Evolutionary conservation across 768 basidiomycete genomes (phyloP).

Genomic region (Punctularia strigosozonata): DNA sequence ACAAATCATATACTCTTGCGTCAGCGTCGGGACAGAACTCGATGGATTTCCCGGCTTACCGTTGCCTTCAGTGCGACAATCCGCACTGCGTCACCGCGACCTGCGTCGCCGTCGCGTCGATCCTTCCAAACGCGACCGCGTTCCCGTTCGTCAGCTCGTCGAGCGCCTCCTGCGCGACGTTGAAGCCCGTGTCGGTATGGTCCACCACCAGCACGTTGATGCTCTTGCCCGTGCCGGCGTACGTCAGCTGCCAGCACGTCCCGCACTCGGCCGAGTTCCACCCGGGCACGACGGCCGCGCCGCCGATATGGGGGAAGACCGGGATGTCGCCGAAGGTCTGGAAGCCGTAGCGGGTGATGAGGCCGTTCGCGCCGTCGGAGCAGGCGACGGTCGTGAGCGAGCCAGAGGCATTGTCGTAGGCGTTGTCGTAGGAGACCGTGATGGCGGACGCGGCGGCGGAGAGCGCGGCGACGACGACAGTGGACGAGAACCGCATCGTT

Average conservation of each 20-base stretch:
- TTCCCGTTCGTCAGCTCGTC: conserved; percentile 17
- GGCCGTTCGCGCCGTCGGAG: conserved; percentile 12
- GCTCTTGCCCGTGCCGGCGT: conserved; percentile 23
- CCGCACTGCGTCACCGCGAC: conserved; percentile 14
- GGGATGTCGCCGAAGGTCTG: conserved; percentile 41
- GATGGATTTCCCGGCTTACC: too few species aligned
- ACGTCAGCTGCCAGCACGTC: conserved; percentile 49
- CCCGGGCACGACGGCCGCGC: conserved; percentile 34
- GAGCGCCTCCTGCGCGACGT: conserved; percentile 20
- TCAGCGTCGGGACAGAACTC: too few species aligned
- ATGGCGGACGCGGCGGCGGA: conserved; percentile 13
- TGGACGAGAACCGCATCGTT: too few species aligned
- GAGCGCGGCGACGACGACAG: conserved; percentile 10
- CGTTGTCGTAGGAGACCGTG: conserved; percentile 24
- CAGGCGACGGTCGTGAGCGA: conserved; percentile 9
- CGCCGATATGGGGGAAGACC: conserved; percentile 49
- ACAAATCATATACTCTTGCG: too few species aligned
- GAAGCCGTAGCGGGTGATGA: conserved; percentile 21
- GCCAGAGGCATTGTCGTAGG: conserved; percentile 17
- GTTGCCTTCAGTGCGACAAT: too few species aligned
- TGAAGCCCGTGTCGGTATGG: conserved; percentile 27
- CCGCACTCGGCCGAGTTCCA: conserved; percentile 45
- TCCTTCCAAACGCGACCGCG: conserved; percentile 11
- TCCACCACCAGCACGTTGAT: conserved; percentile 45
- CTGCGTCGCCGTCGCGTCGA: conserved; percentile 16